Conservation (phyloP, 1,284 basidiomycete species). For the Agaricales sp. region DNA sequence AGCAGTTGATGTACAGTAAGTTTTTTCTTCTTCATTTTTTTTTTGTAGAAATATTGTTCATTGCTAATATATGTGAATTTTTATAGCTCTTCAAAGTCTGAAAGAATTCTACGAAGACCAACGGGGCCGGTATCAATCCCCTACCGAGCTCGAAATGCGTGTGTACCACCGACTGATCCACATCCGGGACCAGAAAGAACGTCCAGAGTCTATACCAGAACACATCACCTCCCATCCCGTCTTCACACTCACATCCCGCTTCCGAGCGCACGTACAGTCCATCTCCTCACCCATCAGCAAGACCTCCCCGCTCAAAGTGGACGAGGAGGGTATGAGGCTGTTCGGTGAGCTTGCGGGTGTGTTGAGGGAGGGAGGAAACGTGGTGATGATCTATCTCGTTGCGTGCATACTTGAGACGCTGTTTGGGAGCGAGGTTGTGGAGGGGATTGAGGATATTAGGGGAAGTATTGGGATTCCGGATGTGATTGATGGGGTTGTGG, state of each 20-base stretch:
- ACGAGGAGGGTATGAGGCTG: slow-evolving; percentile 54
- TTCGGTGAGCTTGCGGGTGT: slow-evolving; percentile 49
- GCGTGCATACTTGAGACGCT: slow-evolving; percentile 65
- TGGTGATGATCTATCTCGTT: slow-evolving; percentile 65
- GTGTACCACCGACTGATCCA: slow-evolving; percentile 92
- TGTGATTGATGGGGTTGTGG: slow-evolving; percentile 70
- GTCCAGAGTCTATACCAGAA: slow-evolving; percentile 72
- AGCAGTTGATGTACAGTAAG: slow-evolving; percentile 85
- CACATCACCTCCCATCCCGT: slow-evolving; percentile 65
- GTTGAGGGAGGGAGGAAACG: slow-evolving; percentile 44
- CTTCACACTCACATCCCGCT: slow-evolving; percentile 73
- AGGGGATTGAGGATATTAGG: slow-evolving; percentile 67
- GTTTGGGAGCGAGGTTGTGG: slow-evolving; percentile 64
- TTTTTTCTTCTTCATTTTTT: slow-evolving; percentile 9
- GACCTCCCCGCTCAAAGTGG: slow-evolving; percentile 45
- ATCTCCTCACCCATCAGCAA: slow-evolving; percentile 74
- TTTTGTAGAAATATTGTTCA: not conserved
- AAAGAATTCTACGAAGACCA: slow-evolving; percentile 93
- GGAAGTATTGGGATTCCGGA: slow-evolving; percentile 51
- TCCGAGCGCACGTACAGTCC: slow-evolving; percentile 74
- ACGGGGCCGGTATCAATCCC: slow-evolving; percentile 36
- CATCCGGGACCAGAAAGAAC: slow-evolving; percentile 76
- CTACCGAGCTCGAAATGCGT: slow-evolving; percentile 82
- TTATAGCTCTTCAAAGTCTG: slow-evolving; percentile 57
- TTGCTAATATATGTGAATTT: not conserved